These are phyloP conservation scores for Citrus mangshanensis DNA, from an alignment of 345 rosid genomes.

Conservation along the genomic window DNA sequence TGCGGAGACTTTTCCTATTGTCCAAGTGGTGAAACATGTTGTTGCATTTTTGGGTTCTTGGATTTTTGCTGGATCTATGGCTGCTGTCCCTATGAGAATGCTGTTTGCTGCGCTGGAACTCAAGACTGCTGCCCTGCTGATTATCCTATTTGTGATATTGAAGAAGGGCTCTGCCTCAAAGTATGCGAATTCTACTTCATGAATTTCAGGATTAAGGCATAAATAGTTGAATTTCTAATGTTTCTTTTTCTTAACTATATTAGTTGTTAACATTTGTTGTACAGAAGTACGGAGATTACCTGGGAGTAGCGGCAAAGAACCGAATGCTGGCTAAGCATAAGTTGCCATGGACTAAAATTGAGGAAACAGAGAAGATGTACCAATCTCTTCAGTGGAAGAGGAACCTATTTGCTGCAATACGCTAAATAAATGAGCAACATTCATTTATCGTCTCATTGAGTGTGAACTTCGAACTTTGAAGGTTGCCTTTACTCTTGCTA, in stretches of 20 bases:
- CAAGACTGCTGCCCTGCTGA: conserved; percentile 64
- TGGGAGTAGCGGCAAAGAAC: conserved; percentile 54
- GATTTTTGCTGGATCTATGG: conserved; percentile 53
- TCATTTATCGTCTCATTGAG: neutral
- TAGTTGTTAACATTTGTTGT: neutral
- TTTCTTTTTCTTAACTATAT: neutral
- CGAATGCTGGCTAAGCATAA: conserved; percentile 60
- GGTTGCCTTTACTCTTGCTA: neutral
- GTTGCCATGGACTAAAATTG: conserved; percentile 49
- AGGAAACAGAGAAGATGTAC: conserved; percentile 30
- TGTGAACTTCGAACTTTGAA: neutral
- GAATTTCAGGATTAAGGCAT: neutral
- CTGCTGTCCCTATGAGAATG: conserved; percentile 61
- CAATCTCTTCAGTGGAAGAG: conserved; percentile 50
- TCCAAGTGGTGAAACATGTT: conserved; percentile 56
- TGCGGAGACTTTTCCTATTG: conserved; percentile 66
- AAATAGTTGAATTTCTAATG: neutral
- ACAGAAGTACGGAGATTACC: conserved; percentile 44
- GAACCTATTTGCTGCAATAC: conserved; percentile 46
- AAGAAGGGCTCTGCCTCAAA: conserved; percentile 63
- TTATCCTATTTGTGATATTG: conserved; percentile 61
- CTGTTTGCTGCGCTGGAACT: conserved; percentile 58
- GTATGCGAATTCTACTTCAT: conserved; percentile 23
- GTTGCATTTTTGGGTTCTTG: conserved; percentile 47
- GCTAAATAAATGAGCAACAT: conserved; percentile 10